Percentiles rank a stretch among this genome's conserved stretches.
phyloP scores from a whole-genome alignment of 176 grass and related monocot genomes.

The Secale cereale region DNA sequence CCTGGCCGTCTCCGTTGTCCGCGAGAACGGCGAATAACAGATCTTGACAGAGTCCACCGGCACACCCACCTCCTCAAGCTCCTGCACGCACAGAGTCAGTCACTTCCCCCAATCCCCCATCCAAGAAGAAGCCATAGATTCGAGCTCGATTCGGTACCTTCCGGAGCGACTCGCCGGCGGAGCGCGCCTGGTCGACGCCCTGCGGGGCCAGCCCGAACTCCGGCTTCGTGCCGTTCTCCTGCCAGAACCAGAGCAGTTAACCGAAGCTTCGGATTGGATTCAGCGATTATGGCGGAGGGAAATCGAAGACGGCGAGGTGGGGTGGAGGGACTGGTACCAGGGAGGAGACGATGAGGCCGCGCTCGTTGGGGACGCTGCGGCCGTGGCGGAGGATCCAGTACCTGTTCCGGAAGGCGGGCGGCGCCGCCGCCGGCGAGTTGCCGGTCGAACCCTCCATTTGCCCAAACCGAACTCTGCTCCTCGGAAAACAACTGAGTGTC shows the following conservation, averaged over 20 bases:
- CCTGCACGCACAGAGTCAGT: too few species aligned
- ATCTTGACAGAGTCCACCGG: slow-evolving; percentile 3
- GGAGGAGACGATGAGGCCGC: slow-evolving; percentile 76
- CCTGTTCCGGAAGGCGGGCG: slow-evolving; percentile 38
- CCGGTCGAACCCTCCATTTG: slow-evolving; percentile 15
- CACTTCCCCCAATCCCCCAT: neutral
- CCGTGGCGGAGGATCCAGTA: slow-evolving; percentile 92
- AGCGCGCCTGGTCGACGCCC: slow-evolving; percentile 69
- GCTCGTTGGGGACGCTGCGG: slow-evolving; percentile 81
- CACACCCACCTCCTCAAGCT: too few species aligned
- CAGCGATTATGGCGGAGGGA: neutral
- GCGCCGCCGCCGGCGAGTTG: neutral
- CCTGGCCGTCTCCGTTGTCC: slow-evolving; percentile 74
- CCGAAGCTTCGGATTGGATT: neutral
- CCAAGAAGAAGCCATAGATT: neutral
- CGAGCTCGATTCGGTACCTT: slow-evolving; percentile 34
- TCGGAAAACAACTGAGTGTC: too few species aligned
- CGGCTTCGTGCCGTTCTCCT: slow-evolving; percentile 71
- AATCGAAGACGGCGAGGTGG: neutral
- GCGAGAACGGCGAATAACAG: slow-evolving; percentile 68
- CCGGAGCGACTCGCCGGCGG: slow-evolving; percentile 51
- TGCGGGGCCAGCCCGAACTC: slow-evolving; percentile 67
- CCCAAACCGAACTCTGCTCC: neutral
- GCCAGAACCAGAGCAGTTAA: neutral
- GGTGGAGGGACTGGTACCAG: slow-evolving; percentile 35